Conservation (phyloP, 768 basidiomycete species). For the Tulasnella sp. region DNA sequence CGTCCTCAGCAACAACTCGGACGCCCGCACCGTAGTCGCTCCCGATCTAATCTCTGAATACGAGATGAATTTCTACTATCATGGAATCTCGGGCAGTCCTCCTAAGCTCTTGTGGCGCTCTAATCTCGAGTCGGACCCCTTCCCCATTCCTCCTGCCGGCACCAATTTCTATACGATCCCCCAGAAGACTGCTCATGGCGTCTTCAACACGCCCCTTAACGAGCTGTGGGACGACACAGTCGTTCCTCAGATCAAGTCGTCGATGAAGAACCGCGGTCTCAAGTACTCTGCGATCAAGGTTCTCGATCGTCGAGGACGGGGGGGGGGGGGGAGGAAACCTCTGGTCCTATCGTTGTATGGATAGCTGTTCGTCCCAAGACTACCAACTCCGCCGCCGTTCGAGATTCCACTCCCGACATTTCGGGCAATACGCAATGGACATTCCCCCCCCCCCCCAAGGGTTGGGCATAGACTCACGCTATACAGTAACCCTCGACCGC, state of each 20-base stretch:
- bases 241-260: constrained; percentile 28
- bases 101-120: constrained; percentile 30
- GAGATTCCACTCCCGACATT: constrained; percentile 28
- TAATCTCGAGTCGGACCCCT: constrained; percentile 22
- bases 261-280: constrained; percentile 25
- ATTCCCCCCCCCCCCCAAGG: no score
- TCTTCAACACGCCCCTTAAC: constrained; percentile 33
- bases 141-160: constrained; percentile 22
- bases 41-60: constrained; percentile 21
- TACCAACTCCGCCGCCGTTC: constrained; percentile 28
- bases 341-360: constrained; percentile 32
- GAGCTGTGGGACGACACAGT: constrained; percentile 32
- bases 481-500: background rate
- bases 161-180: constrained; percentile 22
- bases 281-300: constrained; percentile 26
- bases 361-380: constrained; percentile 27
- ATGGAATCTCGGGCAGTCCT: constrained; percentile 28
- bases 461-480: background rate
- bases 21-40: constrained; percentile 14
- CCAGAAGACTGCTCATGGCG: constrained; percentile 30
- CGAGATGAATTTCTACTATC: constrained; percentile 26
- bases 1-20: background rate
- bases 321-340: constrained; percentile 23
- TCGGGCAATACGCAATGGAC: no score
- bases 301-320: constrained; percentile 25